A percentile compares a stretch with the other conserved stretches of the same genome.
Conservation (phyloP, 163 green algal species). For the Prototheca wickerhamii region DNA sequence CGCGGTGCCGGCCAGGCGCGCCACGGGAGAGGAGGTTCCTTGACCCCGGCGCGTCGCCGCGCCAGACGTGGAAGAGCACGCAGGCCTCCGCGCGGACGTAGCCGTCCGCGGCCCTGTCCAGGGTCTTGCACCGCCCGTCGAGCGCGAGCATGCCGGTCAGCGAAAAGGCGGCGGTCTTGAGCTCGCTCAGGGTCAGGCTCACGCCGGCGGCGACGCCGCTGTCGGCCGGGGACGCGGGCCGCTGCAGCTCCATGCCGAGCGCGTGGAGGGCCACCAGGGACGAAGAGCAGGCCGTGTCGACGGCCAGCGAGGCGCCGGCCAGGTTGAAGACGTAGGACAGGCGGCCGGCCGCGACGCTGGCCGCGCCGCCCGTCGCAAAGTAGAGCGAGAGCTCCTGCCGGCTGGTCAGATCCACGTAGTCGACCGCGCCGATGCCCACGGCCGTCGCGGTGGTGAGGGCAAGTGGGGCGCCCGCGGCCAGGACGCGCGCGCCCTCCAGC, state of each 20-base stretch:
- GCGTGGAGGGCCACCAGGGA: slow-evolving; percentile 62
- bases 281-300: slow-evolving; percentile 79
- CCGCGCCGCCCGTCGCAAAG: slow-evolving; percentile 26
- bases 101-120: slow-evolving; percentile 73
- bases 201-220: slow-evolving; percentile 12
- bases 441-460: slow-evolving; percentile 12
- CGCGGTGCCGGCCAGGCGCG: slow-evolving; percentile 15
- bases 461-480: neutral
- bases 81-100: slow-evolving; percentile 71
- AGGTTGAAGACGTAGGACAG: slow-evolving; percentile 32
- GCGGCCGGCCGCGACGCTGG: slow-evolving; percentile 29
- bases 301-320: slow-evolving; percentile 49
- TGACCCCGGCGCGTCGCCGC: neutral
- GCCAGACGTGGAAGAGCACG: slow-evolving; percentile 15
- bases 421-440: slow-evolving; percentile 36
- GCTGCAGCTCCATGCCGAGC: slow-evolving; percentile 23
- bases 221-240: neutral
- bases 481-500: slow-evolving; percentile 31
- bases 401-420: slow-evolving; percentile 31
- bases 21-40: neutral
- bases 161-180: slow-evolving; percentile 27
- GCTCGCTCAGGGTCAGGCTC: slow-evolving; percentile 12
- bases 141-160: slow-evolving; percentile 60
- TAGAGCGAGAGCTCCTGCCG: slow-evolving; percentile 21
- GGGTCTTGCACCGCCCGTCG: slow-evolving; percentile 84